Conservation (phyloP, 2,329 filamentous ascomycete species). For the Alternaria sp. region DNA sequence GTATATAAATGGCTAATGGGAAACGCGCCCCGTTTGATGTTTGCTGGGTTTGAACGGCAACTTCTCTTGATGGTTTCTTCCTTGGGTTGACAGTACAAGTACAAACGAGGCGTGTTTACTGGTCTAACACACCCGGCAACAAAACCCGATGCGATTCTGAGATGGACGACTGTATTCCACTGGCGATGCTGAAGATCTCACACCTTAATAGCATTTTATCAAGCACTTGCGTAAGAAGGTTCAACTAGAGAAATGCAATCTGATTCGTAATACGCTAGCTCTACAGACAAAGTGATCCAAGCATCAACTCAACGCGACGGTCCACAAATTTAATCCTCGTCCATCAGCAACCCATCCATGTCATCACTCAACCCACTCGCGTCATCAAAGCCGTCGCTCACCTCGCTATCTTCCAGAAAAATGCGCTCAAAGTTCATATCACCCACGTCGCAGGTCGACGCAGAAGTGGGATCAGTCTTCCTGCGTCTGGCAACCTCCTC, state of each 20-base stretch:
- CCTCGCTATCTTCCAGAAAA: conserved; percentile 27
- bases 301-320: background rate
- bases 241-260: background rate
- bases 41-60: too few species aligned
- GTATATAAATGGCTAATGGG: too few species aligned
- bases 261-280: background rate
- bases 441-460: conserved; percentile 17
- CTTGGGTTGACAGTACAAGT: too few species aligned
- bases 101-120: too few species aligned
- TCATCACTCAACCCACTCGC: conserved; percentile 14
- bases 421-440: conserved; percentile 30
- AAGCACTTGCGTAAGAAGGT: background rate
- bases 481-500: conserved; percentile 15
- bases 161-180: too few species aligned
- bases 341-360: conserved; percentile 10
- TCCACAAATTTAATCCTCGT: background rate
- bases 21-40: too few species aligned
- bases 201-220: background rate
- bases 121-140: too few species aligned
- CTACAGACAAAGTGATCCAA: background rate
- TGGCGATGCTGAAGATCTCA: background rate
- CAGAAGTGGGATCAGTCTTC: background rate
- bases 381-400: background rate
- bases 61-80: too few species aligned
- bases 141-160: too few species aligned